A percentile compares a stretch with the other conserved stretches of the same genome.
phyloP scores from a whole-genome alignment of 2,329 filamentous ascomycete species.

The Cadophora gregata region DNA sequence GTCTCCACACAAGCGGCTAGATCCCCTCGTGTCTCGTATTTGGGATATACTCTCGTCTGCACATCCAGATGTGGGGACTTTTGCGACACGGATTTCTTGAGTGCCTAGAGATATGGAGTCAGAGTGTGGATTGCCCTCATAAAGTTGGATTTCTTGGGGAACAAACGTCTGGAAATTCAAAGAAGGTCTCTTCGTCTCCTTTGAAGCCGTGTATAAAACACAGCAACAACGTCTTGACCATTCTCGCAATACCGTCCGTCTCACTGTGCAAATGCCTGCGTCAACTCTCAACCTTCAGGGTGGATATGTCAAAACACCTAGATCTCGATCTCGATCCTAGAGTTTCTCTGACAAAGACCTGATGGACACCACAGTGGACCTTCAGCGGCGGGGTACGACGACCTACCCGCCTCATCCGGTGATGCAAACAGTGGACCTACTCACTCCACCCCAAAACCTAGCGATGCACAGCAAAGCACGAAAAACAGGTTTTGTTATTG shows the following conservation, averaged over 20 bases:
- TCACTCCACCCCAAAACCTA: neutral
- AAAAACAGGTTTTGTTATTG: neutral
- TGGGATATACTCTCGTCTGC: conserved; percentile 68
- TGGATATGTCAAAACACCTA: neutral
- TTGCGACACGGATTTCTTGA: conserved; percentile 62
- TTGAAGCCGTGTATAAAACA: conserved; percentile 80
- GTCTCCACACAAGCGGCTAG: conserved; percentile 57
- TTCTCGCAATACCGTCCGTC: conserved; percentile 40
- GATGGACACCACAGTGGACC: neutral
- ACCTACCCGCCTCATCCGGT: neutral
- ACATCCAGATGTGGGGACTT: conserved; percentile 66
- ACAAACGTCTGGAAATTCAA: conserved; percentile 62
- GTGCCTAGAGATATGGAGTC: conserved; percentile 49
- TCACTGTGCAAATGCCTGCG: neutral
- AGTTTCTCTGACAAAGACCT: neutral
- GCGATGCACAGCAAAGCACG: neutral
- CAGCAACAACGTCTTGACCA: conserved; percentile 67
- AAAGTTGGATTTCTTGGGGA: neutral
- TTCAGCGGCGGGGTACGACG: neutral
- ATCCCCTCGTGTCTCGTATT: conserved; percentile 76
- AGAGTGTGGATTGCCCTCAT: conserved; percentile 6
- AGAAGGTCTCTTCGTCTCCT: conserved; percentile 74
- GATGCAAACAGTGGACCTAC: neutral
- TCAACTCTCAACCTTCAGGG: neutral
- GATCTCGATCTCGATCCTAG: neutral